Conservation (phyloP, 2,329 filamentous ascomycete species). For the Gaeumannomyces tritici region DNA sequence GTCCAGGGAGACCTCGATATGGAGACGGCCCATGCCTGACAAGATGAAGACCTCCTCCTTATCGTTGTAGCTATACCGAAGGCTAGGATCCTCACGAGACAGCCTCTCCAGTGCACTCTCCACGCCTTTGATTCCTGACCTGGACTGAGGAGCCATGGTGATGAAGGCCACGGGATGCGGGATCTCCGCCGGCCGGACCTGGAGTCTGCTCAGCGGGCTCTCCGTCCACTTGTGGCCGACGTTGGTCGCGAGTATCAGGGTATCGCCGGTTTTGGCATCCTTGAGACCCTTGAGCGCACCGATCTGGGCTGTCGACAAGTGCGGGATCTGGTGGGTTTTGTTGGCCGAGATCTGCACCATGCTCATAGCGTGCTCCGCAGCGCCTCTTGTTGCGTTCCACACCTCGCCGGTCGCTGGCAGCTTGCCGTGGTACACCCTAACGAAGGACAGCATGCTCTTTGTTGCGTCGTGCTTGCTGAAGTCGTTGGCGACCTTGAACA, state of each 20-base stretch:
- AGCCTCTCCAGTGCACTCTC: slow-evolving; percentile 67
- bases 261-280: slow-evolving; percentile 87
- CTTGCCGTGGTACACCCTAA: slow-evolving; percentile 81
- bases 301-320: slow-evolving; percentile 79
- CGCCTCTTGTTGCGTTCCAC: slow-evolving; percentile 54
- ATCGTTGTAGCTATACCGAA: slow-evolving; percentile 74
- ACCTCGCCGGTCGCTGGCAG: slow-evolving; percentile 64
- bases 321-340: slow-evolving; percentile 74
- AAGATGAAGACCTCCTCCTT: slow-evolving; percentile 90
- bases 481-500: slow-evolving; percentile 95
- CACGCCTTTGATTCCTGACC: slow-evolving; percentile 65
- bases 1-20: slow-evolving; percentile 87
- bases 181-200: slow-evolving; percentile 79
- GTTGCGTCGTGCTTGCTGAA: slow-evolving; percentile 34
- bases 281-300: slow-evolving; percentile 89
- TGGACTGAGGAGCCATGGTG: slow-evolving; percentile 65
- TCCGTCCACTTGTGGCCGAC: slow-evolving; percentile 50
- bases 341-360: slow-evolving; percentile 85
- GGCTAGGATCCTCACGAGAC: slow-evolving; percentile 83
- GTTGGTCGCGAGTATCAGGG: slow-evolving; percentile 63
- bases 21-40: slow-evolving; percentile 92
- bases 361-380: slow-evolving; percentile 70
- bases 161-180: slow-evolving; percentile 94
- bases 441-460: slow-evolving; percentile 81
- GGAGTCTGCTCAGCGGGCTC: slow-evolving; percentile 60